Evolutionary conservation across 768 basidiomycete species (phyloP).

Genomic region (Auricularia heimuer): DNA sequence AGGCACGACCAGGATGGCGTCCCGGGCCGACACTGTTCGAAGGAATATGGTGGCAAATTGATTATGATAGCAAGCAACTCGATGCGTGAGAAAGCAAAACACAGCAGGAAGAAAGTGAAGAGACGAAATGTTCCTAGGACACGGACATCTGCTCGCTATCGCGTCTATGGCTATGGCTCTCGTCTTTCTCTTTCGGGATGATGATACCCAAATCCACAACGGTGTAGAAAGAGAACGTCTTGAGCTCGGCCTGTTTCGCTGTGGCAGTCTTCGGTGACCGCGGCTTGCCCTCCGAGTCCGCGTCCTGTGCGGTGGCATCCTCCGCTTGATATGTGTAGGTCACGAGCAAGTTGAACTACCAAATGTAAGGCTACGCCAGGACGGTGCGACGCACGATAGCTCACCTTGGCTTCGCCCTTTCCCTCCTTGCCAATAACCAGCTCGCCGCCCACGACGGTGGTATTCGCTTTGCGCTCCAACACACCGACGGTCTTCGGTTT

Average conservation of each 20-base stretch:
- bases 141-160: not conserved
- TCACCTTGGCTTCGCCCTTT: constrained; percentile 66
- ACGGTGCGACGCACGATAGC: constrained; percentile 17
- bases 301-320: constrained; percentile 59
- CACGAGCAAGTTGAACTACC: constrained; percentile 87
- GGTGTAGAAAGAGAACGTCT: constrained; percentile 85
- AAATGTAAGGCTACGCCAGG: not conserved
- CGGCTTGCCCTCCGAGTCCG: constrained; percentile 29
- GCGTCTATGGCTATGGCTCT: not conserved
- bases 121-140: not conserved
- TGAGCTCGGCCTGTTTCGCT: constrained; percentile 45
- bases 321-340: constrained; percentile 92
- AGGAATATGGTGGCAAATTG: no score
- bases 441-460: constrained; percentile 82
- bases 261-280: constrained; percentile 33
- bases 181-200: constrained; percentile 28
- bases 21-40: no score
- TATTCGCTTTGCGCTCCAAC: constrained; percentile 82
- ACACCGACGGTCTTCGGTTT: constrained; percentile 50
- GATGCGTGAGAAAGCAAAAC: not conserved
- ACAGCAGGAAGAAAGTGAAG: not conserved
- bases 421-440: constrained; percentile 77
- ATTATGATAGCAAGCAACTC: no score
- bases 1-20: no score
- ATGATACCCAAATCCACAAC: constrained; percentile 72